These are phyloP conservation scores for Diutina neorugosa DNA, from an alignment of 1,139 yeast genomes.

Conservation along the genomic window DNA sequence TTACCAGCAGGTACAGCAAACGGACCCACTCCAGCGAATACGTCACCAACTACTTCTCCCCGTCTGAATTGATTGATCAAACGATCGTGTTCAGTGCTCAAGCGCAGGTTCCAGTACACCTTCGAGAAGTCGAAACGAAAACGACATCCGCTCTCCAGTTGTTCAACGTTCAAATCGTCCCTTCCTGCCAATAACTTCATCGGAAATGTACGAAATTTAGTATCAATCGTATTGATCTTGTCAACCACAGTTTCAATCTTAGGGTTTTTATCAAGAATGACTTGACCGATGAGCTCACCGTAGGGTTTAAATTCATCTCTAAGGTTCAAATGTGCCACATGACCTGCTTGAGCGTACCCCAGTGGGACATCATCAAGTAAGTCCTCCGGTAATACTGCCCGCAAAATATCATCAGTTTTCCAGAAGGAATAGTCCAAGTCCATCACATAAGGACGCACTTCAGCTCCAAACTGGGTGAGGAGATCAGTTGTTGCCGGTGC, in stretches of 20 bases:
- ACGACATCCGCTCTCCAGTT: conserved; percentile 75
- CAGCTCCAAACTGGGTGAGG: conserved; percentile 34
- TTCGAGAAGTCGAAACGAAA: conserved; percentile 84
- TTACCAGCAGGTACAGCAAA: conserved; percentile 95
- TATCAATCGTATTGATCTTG: conserved; percentile 76
- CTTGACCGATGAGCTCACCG: conserved; percentile 75
- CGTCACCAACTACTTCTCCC: conserved; percentile 79
- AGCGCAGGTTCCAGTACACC: conserved; percentile 95
- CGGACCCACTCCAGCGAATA: conserved; percentile 98
- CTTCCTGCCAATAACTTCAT: conserved; percentile 91
- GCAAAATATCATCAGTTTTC: conserved; percentile 78
- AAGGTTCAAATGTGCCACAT: conserved; percentile 85
- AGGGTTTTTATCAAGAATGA: conserved; percentile 75
- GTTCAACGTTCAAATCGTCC: conserved; percentile 65
- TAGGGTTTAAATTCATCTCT: conserved; percentile 79
- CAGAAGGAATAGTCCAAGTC: conserved; percentile 65
- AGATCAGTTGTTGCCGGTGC: conserved; percentile 28
- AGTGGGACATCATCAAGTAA: conserved; percentile 67
- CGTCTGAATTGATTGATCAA: conserved; percentile 49
- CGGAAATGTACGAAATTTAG: conserved; percentile 80
- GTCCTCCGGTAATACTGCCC: conserved; percentile 65
- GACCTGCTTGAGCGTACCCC: conserved; percentile 92
- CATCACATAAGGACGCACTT: conserved; percentile 41
- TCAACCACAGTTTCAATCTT: conserved; percentile 86
- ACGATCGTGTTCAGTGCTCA: conserved; percentile 88